Percentiles rank a stretch among this genome's conserved stretches.
These are phyloP conservation scores for Lachnellula subtilissima DNA, from an alignment of 2,329 filamentous ascomycete genomes.

Conservation along the genomic window DNA sequence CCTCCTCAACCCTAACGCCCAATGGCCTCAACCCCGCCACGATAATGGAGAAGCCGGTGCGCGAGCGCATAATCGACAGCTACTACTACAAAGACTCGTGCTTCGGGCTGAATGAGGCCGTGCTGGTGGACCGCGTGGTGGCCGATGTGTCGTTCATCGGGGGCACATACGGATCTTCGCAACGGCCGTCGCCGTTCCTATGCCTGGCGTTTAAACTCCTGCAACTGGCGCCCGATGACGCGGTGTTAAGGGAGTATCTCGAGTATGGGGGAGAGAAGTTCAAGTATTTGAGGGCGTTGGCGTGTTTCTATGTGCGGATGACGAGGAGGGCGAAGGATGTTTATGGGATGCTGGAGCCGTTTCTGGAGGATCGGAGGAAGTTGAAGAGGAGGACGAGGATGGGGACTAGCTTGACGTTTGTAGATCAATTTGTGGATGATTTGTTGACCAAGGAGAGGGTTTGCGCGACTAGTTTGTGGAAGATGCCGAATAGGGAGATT, in stretches of 20 bases:
- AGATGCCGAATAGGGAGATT: slow-evolving; percentile 75
- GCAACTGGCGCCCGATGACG: slow-evolving; percentile 76
- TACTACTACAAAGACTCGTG: slow-evolving; percentile 99
- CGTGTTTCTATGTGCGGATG: slow-evolving; percentile 87
- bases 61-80: slow-evolving; percentile 89
- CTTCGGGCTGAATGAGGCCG: slow-evolving; percentile 83
- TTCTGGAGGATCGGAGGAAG: slow-evolving; percentile 78
- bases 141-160: slow-evolving; percentile 78
- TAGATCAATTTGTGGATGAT: slow-evolving; percentile 94
- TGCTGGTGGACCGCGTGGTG: slow-evolving; percentile 83
- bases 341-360: slow-evolving; percentile 74
- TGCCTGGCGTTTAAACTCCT: slow-evolving; percentile 93
- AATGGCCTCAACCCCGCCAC: slow-evolving; percentile 92
- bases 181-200: slow-evolving; percentile 87
- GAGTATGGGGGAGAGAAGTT: slow-evolving; percentile 69
- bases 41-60: slow-evolving; percentile 91
- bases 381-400: slow-evolving; percentile 70
- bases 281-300: slow-evolving; percentile 84
- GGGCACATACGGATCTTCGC: slow-evolving; percentile 77
- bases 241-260: slow-evolving; percentile 76
- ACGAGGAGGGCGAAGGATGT: slow-evolving; percentile 80
- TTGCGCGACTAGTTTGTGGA: slow-evolving; percentile 88
- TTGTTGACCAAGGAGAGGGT: slow-evolving; percentile 82
- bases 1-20: slow-evolving; percentile 67
- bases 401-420: slow-evolving; percentile 69